Evolutionary conservation across 2,329 filamentous ascomycete genomes (phyloP), one percentile per base, ranked within the genome.

Genomic region (Epicoccum nigrum): DNA sequence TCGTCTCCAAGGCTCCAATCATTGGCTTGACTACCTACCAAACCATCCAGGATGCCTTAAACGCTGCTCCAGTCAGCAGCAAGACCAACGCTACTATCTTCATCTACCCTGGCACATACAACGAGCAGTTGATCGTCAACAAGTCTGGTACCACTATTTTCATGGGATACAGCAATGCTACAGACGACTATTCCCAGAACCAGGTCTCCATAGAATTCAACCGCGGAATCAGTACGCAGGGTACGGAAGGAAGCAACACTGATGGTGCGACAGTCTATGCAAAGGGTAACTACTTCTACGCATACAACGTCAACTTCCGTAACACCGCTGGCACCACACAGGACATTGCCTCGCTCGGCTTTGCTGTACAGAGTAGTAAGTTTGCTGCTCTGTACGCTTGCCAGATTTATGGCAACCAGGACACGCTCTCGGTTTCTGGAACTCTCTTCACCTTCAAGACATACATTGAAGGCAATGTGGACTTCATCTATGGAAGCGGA

Each of bases 401-500:
- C 47, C 71, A 73, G 42, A 65, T 74, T 11, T 69, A 65, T 25
- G 71, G 73, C 11, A 74, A 74, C 51, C 73, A 75, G 45, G 73
- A 76, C 27, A 69, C 73, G 0, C 63, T 76, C 7, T 60, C 67
- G 39, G 66, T 76, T 33, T 72, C 68, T 7, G 72, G 73, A 3
- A 66, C 64, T 34, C 45, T 76, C n/a, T 77, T 76, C 55, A 66
- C 70, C 2, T 75, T 72, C 58, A 74, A 75, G 54, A 70, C 68
- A 7, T 73, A 74, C 49, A 68, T 76, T 27, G 69, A 73, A 47
- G 74, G 42, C 4, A 74, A 74, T 20, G 67, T 76, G 27, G 74
- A 79, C 30, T 77, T 78, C 68, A 78, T 74, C 17, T 73, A 72
- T 60, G 77, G 77, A 8, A 64, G 69, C 20, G 77, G 76, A 2